Evolutionary conservation across 1,284 basidiomycete species (phyloP).

Genomic region (Heterobasidion parviporum): DNA sequence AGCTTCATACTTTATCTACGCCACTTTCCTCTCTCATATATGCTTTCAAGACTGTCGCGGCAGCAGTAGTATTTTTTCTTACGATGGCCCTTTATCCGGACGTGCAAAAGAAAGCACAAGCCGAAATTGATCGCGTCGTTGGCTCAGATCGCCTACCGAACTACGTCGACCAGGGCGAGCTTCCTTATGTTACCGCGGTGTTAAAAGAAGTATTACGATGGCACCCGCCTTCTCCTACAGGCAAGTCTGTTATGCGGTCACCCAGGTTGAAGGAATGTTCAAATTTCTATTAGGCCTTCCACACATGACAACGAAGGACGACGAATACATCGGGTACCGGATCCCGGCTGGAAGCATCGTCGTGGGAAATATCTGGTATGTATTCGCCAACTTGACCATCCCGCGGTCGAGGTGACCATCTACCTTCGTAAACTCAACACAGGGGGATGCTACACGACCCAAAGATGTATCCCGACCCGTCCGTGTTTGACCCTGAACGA

Average conservation of each 20-base stretch:
- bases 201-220: constrained; percentile 25
- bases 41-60: constrained; percentile 7
- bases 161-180: constrained; percentile 19
- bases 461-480: neutral
- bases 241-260: constrained; percentile 5
- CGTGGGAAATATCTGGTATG: no score
- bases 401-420: no score
- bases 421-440: no score
- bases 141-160: constrained; percentile 24
- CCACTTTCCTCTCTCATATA: neutral
- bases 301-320: neutral
- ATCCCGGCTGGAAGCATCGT: neutral
- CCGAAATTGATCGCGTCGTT: constrained; percentile 21
- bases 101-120: constrained; percentile 21
- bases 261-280: neutral
- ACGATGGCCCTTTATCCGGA: constrained; percentile 22
- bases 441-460: neutral
- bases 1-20: neutral
- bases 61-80: constrained; percentile 14
- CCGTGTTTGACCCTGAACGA: neutral
- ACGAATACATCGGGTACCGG: neutral
- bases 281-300: neutral
- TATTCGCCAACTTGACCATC: no score
- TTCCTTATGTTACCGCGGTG: constrained; percentile 26
- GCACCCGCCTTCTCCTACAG: constrained; percentile 22